Conservation (phyloP, 495 filamentous ascomycete species). For the Penicillium riverlandense region DNA sequence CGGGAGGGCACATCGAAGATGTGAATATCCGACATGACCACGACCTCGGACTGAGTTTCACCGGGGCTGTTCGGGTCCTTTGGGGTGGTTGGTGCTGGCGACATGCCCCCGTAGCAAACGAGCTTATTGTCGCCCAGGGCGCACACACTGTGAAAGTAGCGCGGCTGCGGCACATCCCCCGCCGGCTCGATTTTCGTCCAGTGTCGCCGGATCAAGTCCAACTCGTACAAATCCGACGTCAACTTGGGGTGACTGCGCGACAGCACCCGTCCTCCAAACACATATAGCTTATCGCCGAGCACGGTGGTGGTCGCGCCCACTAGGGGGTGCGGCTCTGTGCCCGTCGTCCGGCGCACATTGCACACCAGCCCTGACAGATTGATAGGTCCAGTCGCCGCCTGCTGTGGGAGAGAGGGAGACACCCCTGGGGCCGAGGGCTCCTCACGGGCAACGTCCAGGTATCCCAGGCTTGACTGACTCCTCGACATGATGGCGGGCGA, state of each 20-base stretch:
- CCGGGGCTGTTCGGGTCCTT: slow-evolving; percentile 34
- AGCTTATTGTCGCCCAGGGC: slow-evolving; percentile 89
- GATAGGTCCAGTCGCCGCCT: slow-evolving; percentile 39
- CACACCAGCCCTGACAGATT: slow-evolving; percentile 85
- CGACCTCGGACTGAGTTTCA: slow-evolving; percentile 78
- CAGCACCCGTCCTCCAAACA: slow-evolving; percentile 86
- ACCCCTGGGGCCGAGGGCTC: slow-evolving; percentile 22
- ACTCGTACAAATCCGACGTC: slow-evolving; percentile 83
- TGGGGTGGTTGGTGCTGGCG: slow-evolving; percentile 52
- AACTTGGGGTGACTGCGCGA: slow-evolving; percentile 76
- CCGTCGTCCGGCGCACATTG: slow-evolving; percentile 88
- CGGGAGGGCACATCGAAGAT: slow-evolving; percentile 85
- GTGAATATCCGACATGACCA: slow-evolving; percentile 97
- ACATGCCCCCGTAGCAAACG: slow-evolving; percentile 98
- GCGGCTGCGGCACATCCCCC: slow-evolving; percentile 80
- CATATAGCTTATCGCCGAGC: slow-evolving; percentile 87
- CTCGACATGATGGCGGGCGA: slow-evolving; percentile 34
- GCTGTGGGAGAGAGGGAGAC: slow-evolving; percentile 26
- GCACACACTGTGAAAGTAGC: slow-evolving; percentile 96
- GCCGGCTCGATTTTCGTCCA: slow-evolving; percentile 83
- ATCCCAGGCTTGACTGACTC: slow-evolving; percentile 40
- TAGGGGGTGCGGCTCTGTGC: slow-evolving; percentile 79
- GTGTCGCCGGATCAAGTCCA: slow-evolving; percentile 84
- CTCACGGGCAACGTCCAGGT: slow-evolving; percentile 26
- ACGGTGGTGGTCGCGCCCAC: slow-evolving; percentile 95